Evolutionary conservation across 2,329 filamentous ascomycete species (phyloP).

Genomic region (Sarocladium kiliense): DNA sequence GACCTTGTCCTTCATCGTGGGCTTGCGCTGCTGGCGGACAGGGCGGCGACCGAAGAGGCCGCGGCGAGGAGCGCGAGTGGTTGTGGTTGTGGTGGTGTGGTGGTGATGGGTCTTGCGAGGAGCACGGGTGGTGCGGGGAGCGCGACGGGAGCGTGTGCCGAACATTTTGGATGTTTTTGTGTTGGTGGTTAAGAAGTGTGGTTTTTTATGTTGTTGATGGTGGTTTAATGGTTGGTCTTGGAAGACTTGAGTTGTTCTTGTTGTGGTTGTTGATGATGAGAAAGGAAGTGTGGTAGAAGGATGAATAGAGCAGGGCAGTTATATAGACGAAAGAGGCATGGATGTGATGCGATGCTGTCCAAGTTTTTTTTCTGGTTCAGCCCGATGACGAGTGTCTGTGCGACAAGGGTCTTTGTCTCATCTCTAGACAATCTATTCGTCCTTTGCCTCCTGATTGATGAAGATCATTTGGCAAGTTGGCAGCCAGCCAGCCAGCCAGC

Average conservation of each 20-base stretch:
- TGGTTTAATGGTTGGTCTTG: background rate
- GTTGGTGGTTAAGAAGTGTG: constrained; percentile 8
- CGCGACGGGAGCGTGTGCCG: constrained; percentile 17
- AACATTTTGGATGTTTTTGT: constrained; percentile 7
- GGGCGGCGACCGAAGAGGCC: constrained; percentile 35
- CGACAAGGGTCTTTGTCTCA: background rate
- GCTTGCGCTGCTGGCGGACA: constrained; percentile 63
- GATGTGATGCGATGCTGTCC: constrained; percentile 17
- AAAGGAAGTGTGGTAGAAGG: no score
- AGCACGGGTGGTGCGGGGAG: constrained; percentile 20
- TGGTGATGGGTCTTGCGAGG: constrained; percentile 12
- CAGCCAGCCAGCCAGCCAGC: background rate
- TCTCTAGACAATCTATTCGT: background rate
- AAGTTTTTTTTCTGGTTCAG: constrained; percentile 24
- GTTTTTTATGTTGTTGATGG: background rate
- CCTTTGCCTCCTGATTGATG: background rate
- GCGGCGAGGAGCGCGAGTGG: constrained; percentile 34
- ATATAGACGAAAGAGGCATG: constrained; percentile 12
- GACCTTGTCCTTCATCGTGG: constrained; percentile 70
- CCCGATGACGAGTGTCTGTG: background rate
- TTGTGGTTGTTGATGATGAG: background rate
- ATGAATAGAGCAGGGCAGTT: no score
- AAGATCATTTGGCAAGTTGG: background rate
- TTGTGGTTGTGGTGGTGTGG: constrained; percentile 29
- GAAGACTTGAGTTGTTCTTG: background rate